A percentile compares a stretch with the other conserved stretches of the same genome.
Conservation (phyloP, 2,329 filamentous ascomycete genomes). For the Trichoderma brevicompactum region DNA sequence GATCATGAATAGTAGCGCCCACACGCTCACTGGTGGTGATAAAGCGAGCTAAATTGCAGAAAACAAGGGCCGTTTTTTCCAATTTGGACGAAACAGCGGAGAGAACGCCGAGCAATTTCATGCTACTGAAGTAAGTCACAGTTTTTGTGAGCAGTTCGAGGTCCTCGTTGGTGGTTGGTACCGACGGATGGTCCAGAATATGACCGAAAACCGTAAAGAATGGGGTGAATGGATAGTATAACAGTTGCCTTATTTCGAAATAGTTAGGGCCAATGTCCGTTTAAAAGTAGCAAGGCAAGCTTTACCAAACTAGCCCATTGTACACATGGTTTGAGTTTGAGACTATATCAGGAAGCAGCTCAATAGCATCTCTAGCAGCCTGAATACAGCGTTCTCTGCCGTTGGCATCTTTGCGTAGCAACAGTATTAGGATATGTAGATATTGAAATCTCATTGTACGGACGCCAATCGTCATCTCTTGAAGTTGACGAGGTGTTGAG, state of each 20-base stretch:
- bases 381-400: neutral
- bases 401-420: neutral
- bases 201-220: constrained; percentile 19
- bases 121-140: constrained; percentile 18
- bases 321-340: constrained; percentile 25
- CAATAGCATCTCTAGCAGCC: constrained; percentile 19
- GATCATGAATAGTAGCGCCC: neutral
- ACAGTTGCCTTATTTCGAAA: neutral
- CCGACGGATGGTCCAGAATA: constrained; percentile 1
- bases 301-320: constrained; percentile 25
- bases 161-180: neutral
- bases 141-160: constrained; percentile 8
- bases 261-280: neutral
- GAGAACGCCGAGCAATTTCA: constrained; percentile 6
- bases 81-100: neutral
- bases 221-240: constrained; percentile 26
- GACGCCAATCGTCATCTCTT: constrained; percentile 16
- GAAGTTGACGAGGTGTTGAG: neutral
- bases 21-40: neutral
- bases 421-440: constrained; percentile 18
- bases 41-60: constrained; percentile 6
- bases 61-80: constrained; percentile 4
- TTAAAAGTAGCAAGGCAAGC: no score
- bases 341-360: constrained; percentile 11
- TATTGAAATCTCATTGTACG: constrained; percentile 14